Percentiles rank a stretch among this genome's conserved stretches.
These are phyloP conservation scores for Deinandra increscens DNA, from an alignment of 129 eudicot species.

Conservation along the genomic window DNA sequence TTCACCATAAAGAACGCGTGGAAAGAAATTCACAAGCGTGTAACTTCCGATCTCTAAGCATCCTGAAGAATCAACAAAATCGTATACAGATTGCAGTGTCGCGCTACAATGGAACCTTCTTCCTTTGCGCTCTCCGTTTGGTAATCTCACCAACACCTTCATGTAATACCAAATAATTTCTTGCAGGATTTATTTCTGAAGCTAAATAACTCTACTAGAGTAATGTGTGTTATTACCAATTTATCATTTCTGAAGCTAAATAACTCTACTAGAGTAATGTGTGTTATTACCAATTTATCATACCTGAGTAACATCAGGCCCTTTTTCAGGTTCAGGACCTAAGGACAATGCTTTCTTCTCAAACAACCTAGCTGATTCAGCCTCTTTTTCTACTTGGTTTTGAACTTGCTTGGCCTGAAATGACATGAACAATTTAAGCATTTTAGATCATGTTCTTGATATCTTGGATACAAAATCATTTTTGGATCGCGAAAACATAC, in stretches of 20 bases:
- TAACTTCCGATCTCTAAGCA: conserved; percentile 57
- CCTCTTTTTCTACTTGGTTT: conserved; percentile 57
- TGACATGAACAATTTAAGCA: background rate
- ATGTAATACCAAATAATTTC: background rate
- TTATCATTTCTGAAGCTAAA: no score
- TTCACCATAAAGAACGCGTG: conserved; percentile 65
- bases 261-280: no score
- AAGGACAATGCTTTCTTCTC: conserved; percentile 56
- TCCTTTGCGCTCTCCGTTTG: conserved; percentile 73
- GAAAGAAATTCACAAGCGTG: conserved; percentile 79
- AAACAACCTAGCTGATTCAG: conserved; percentile 45
- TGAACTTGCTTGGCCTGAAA: conserved; percentile 74
- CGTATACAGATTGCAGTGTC: conserved; percentile 63
- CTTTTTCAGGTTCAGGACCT: conserved; percentile 78
- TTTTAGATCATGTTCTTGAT: background rate
- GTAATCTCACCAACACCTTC: conserved; percentile 85
- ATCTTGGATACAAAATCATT: background rate
- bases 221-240: background rate
- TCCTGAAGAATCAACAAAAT: conserved; percentile 79
- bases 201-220: background rate
- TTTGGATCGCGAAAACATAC: conserved; percentile 29
- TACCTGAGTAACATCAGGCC: conserved; percentile 84
- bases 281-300: background rate
- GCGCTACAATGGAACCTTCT: conserved; percentile 57
- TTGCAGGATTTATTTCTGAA: background rate